Evolutionary conservation across 306 rosid genomes (phyloP).

Genomic region (cucumber (Cucumis sativus)): Cucumber_9930_V3 NC_026659.2:28727501-28728000

Average conservation of each 20-base stretch:
- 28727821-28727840: neutral
- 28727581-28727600: neutral
- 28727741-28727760: neutral
- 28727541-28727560: neutral
- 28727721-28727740: neutral
- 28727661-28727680: neutral
- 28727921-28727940: neutral
- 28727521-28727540: neutral
- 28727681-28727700: neutral
- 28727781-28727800: neutral
- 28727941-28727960: neutral
- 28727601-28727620: neutral
- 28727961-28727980: neutral
- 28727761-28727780: neutral
- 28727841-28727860: neutral
- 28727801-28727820: neutral
- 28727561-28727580: neutral
- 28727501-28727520: neutral
- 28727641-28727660: neutral
- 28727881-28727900: neutral
- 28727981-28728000: neutral
- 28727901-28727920: neutral
- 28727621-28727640: neutral
- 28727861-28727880: neutral
- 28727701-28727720: neutral